Evolutionary conservation across 2,329 filamentous ascomycete species (phyloP).

Genomic region (Penicillium hesseltinei): DNA sequence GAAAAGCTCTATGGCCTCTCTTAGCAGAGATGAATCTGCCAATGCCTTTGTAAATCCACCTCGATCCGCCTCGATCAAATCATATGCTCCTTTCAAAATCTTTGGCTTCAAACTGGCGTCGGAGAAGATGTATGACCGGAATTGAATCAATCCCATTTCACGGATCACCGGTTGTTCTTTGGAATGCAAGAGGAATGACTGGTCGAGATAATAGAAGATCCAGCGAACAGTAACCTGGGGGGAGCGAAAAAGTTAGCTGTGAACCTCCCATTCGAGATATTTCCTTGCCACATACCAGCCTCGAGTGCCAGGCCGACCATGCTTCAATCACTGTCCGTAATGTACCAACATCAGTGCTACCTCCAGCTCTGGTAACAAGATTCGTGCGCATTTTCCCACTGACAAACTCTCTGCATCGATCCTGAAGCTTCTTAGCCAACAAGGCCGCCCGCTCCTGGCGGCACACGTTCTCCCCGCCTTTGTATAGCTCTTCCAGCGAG

Average conservation of each 20-base stretch:
- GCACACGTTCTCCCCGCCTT: conserved; percentile 88
- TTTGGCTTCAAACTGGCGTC: conserved; percentile 52
- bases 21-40: conserved; percentile 66
- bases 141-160: conserved; percentile 75
- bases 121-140: conserved; percentile 62
- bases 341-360: conserved; percentile 61
- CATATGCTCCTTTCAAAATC: conserved; percentile 69
- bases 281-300: conserved; percentile 58
- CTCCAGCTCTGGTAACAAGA: conserved; percentile 56
- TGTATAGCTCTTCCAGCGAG: conserved; percentile 86
- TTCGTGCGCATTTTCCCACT: conserved; percentile 54
- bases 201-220: conserved; percentile 91
- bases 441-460: conserved; percentile 69
- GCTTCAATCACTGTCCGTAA: conserved; percentile 59
- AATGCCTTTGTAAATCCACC: conserved; percentile 48
- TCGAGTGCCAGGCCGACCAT: conserved; percentile 77
- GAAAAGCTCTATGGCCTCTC: conserved; percentile 75
- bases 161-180: conserved; percentile 70
- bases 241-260: not conserved
- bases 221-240: conserved; percentile 71
- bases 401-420: conserved; percentile 65
- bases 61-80: conserved; percentile 72
- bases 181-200: conserved; percentile 77
- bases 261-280: not conserved
- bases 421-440: conserved; percentile 65